A percentile compares a stretch with the other conserved stretches of the same genome.
phyloP scores from a whole-genome alignment of 1,139 yeast genomes.

The Candida pseudoviswanathii region DNA sequence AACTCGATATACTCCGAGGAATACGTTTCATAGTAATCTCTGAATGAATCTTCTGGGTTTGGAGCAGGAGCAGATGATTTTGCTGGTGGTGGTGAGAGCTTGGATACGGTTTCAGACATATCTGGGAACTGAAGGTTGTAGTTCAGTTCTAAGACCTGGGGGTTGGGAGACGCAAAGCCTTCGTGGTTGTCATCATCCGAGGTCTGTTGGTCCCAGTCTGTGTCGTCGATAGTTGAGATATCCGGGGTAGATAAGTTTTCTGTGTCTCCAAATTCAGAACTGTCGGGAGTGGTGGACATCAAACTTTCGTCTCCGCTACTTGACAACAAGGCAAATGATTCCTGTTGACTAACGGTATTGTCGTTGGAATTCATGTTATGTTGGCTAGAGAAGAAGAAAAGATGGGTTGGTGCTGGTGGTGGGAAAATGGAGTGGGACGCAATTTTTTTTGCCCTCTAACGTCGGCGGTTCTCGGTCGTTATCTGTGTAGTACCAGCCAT shows the following conservation, averaged over 20 bases:
- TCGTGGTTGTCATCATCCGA: not conserved
- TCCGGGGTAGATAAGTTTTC: constrained; percentile 6
- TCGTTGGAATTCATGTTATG: not conserved
- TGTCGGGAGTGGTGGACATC: constrained; percentile 7
- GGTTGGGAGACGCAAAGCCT: not conserved
- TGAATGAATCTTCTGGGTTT: constrained; percentile 4
- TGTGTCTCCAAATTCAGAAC: constrained; percentile 3
- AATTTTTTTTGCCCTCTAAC: not conserved
- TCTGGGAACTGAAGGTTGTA: constrained; percentile 3
- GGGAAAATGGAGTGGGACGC: not conserved
- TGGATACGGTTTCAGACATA: constrained; percentile 3
- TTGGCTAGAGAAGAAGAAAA: not conserved
- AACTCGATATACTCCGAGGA: constrained; percentile 57
- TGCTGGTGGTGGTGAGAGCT: not conserved
- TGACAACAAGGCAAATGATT: constrained; percentile 3
- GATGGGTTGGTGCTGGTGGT: not conserved
- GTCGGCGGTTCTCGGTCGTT: not conserved
- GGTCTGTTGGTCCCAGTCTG: not conserved
- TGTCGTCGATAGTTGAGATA: constrained; percentile 4
- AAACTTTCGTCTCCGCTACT: constrained; percentile 6
- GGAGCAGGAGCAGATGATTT: not conserved
- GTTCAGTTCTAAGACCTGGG: not conserved
- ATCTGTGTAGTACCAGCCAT: not conserved
- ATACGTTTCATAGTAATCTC: constrained; percentile 34
- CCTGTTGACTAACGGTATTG: not conserved